These are phyloP conservation scores for Saccharomycopsis hybrid DNA, from an alignment of 1,139 yeast species.

Conservation along the genomic window DNA sequence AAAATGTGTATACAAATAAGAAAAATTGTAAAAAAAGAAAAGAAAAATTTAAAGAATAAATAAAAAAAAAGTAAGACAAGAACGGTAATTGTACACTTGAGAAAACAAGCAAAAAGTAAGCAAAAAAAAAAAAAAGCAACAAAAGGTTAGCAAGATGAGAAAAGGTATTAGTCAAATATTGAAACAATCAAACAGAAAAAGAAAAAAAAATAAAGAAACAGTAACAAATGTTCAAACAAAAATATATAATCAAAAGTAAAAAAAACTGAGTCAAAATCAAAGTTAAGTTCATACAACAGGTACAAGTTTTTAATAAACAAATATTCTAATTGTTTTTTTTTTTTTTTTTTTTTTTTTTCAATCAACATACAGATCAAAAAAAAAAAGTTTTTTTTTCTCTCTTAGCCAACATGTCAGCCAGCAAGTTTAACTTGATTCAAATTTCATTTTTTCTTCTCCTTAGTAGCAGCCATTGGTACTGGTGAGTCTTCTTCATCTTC, in stretches of 20 bases:
- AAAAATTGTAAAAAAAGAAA: no score
- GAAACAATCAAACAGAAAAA: no score
- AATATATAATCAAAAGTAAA: neutral
- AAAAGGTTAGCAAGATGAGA: neutral
- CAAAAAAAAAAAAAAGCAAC: neutral
- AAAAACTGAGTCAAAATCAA: neutral
- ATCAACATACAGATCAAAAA: neutral
- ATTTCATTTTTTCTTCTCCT: neutral
- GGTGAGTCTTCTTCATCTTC: constrained; percentile 51
- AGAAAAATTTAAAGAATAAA: neutral
- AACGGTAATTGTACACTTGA: neutral
- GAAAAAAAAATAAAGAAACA: neutral
- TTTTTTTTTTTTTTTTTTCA: neutral
- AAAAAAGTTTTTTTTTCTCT: neutral
- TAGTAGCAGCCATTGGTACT: neutral
- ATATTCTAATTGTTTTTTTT: no score
- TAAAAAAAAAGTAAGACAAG: neutral
- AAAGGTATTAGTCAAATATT: no score
- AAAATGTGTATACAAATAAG: no score
- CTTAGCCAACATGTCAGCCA: neutral
- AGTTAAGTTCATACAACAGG: neutral
- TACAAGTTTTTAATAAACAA: no score
- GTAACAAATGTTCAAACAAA: neutral
- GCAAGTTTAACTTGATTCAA: neutral
- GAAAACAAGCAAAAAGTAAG: neutral